phyloP scores from a whole-genome alignment of 371 early-diverging fungal genomes.

The Mucor piriformis region DNA sequence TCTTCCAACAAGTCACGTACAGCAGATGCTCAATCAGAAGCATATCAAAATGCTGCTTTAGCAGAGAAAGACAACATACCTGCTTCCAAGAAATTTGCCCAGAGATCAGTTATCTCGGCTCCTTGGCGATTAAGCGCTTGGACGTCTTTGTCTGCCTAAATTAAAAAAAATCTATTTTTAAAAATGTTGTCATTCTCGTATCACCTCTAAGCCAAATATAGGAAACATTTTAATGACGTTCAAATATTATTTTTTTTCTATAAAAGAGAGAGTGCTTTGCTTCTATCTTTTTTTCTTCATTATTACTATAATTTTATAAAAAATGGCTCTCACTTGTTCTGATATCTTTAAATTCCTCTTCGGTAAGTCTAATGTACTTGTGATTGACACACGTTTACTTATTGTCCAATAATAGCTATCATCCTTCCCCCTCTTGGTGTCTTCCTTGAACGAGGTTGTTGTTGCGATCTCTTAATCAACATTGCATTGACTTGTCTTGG shows the following conservation, averaged over 20 bases:
- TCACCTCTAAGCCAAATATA: neutral
- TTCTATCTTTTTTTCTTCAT: slow-evolving; percentile 2
- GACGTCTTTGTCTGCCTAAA: slow-evolving; percentile 19
- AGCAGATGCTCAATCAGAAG: slow-evolving; percentile 41
- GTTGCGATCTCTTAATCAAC: slow-evolving; percentile 76
- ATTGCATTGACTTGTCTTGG: slow-evolving; percentile 77
- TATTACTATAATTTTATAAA: neutral
- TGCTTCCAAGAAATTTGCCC: slow-evolving; percentile 39
- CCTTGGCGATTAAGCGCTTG: slow-evolving; percentile 59
- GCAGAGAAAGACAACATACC: slow-evolving; percentile 15
- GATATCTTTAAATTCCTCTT: slow-evolving; percentile 48
- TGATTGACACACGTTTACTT: neutral
- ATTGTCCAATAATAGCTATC: slow-evolving; percentile 11
- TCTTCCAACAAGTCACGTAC: slow-evolving; percentile 20
- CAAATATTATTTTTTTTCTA: neutral
- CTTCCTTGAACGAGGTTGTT: slow-evolving; percentile 70
- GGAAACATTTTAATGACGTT: slow-evolving; percentile 7
- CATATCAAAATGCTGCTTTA: slow-evolving; percentile 44
- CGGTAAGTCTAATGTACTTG: slow-evolving; percentile 21
- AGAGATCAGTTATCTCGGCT: slow-evolving; percentile 54
- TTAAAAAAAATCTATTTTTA: neutral
- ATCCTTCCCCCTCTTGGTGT: slow-evolving; percentile 70
- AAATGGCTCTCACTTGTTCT: slow-evolving; percentile 46
- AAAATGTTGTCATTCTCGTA: slow-evolving; percentile 4
- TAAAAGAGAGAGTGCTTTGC: neutral